phyloP scores from a whole-genome alignment of 768 basidiomycete genomes.

The Dacryopinax primogenitus region DNA sequence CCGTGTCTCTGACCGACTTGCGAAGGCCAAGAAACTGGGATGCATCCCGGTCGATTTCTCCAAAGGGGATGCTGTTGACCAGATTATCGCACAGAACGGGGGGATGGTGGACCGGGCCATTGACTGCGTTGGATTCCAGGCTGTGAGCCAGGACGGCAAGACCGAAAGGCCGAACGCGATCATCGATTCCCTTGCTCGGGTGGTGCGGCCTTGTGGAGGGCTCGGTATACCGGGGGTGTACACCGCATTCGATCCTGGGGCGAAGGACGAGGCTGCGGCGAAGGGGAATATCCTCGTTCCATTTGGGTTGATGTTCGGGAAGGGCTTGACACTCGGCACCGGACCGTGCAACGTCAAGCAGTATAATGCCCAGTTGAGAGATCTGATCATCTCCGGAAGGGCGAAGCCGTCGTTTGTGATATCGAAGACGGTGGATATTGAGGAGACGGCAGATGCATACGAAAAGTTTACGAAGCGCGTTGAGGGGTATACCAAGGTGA shows the following conservation, averaged over 20 bases:
- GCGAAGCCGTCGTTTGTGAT: constrained; percentile 46
- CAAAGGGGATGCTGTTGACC: constrained; percentile 34
- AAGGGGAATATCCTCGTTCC: neutral
- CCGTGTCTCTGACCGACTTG: constrained; percentile 41
- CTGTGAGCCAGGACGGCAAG: constrained; percentile 40
- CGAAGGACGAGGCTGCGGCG: neutral
- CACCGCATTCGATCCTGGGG: neutral
- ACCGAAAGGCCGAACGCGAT: constrained; percentile 40
- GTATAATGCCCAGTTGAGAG: constrained; percentile 43
- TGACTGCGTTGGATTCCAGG: constrained; percentile 43
- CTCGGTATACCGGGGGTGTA: constrained; percentile 41
- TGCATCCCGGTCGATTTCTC: constrained; percentile 39
- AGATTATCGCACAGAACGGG: constrained; percentile 34
- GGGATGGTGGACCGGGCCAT: constrained; percentile 45
- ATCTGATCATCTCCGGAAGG: constrained; percentile 41
- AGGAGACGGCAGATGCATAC: constrained; percentile 40
- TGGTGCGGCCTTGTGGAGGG: constrained; percentile 17
- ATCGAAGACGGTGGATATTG: constrained; percentile 33
- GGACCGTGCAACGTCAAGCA: constrained; percentile 47
- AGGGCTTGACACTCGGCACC: constrained; percentile 40
- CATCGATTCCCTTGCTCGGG: constrained; percentile 13
- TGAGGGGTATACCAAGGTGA: constrained; percentile 39
- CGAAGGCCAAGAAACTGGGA: constrained; percentile 42
- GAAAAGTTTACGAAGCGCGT: constrained; percentile 42
- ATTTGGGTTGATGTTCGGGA: constrained; percentile 34